Percentiles rank a stretch among this genome's conserved stretches.
phyloP scores from a whole-genome alignment of 129 eudicot genomes.

The Saussurea involucrata region DNA sequence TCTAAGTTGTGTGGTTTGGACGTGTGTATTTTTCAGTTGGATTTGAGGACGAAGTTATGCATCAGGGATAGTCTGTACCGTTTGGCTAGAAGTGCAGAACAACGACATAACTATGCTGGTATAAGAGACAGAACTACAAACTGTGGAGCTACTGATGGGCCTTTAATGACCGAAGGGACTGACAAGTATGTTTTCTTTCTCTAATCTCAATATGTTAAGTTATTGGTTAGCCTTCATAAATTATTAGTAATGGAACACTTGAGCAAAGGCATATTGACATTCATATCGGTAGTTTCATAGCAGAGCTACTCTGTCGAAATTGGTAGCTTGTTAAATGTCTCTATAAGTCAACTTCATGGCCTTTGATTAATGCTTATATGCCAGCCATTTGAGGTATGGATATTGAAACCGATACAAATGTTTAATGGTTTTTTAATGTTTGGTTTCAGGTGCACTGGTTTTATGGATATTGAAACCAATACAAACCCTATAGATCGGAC shows the following conservation, averaged over 20 bases:
- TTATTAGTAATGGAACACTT: too few species aligned
- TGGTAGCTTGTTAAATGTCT: too few species aligned
- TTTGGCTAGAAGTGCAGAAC: slow-evolving; percentile 93
- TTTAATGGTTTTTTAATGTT: not conserved
- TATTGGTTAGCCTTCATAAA: not conserved
- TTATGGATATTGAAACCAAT: slow-evolving; percentile 79
- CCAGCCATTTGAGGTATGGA: too few species aligned
- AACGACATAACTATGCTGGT: slow-evolving; percentile 60
- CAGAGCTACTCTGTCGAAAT: too few species aligned
- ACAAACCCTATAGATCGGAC: slow-evolving; percentile 96
- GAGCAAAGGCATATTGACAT: too few species aligned
- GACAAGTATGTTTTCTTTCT: slow-evolving; percentile 49
- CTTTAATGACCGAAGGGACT: slow-evolving; percentile 42
- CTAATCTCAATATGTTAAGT: not conserved
- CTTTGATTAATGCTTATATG: not conserved
- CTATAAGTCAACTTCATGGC: not conserved
- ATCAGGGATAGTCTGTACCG: slow-evolving; percentile 94
- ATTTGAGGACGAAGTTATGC: slow-evolving; percentile 79
- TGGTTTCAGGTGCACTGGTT: slow-evolving; percentile 46
- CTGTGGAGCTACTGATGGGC: slow-evolving; percentile 36
- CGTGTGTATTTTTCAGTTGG: slow-evolving; percentile 60
- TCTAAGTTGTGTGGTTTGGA: slow-evolving; percentile 16
- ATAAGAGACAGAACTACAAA: slow-evolving; percentile 28
- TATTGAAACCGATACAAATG: too few species aligned
- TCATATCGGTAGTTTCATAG: too few species aligned